Base-by-base conservation (phyloP, 495 filamentous ascomycete species). In the Copromyces sp. region DNA sequence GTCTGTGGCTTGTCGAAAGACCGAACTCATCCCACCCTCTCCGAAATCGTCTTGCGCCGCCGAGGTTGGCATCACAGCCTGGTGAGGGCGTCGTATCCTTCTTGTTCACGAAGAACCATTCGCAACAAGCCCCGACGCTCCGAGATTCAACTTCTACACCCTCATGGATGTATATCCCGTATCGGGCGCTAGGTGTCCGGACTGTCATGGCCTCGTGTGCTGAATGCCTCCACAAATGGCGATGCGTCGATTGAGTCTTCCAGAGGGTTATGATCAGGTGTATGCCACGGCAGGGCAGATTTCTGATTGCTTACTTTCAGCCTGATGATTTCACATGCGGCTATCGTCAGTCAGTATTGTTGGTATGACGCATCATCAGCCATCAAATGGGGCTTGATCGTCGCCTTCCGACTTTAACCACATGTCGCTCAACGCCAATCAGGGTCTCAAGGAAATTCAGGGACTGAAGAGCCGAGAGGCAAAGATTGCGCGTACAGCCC, bases 91-190 rank as follows among this genome's bases (percentile, higher is more conserved):
- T 65, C 6, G 32, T 16, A 35, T 35, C 12, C 6, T 65, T 17
- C 53, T 65, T 37, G 29, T 12, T 65, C 53, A 65, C 29, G 53
- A 65, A 35, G 29, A 65, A 17, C 14, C 29, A 32, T 37, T 35
- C 14, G 32, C 12, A 65, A 65, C 53, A 65, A 65, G 53, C 53
- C 53, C 53, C 14, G 75, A 72, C 75, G 37, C 14, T 75, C 77
- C 9, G 77, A 80, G 47, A 40, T 70, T 90, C 80, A 88, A 88
- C 82, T 91, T 91, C 80, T 91, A 91, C 84, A 76, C 79, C 40
- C 74, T 83, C 20, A 75, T 87, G 44, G 77, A 80, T 44, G 80
- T 75, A 17, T 87, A 87, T 76, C 79, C 79, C 32, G 84, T 86
- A 77, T 84, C 84, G 6, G 84, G 84, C 8, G 14, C 14, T 65